Conservation (phyloP, 495 filamentous ascomycete species). For the Xylaria cubensis region DNA sequence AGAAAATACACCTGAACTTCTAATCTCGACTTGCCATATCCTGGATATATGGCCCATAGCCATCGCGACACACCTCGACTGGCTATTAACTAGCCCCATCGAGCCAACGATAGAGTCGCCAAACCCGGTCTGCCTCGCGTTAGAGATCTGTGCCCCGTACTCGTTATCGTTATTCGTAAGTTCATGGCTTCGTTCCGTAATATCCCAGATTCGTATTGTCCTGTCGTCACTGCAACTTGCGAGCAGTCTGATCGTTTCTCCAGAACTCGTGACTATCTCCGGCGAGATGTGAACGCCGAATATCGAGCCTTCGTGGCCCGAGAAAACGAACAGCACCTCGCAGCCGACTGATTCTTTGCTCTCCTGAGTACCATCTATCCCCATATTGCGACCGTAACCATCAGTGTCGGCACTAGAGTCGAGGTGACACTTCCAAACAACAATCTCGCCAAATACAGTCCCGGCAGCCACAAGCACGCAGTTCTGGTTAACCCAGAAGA, state of each 20-base stretch:
- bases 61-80: conserved; percentile 59
- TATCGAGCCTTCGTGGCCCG: conserved; percentile 91
- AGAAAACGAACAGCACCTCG: conserved; percentile 73
- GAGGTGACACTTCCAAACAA: conserved; percentile 80
- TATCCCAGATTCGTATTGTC: conserved; percentile 88
- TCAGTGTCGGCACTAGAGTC: neutral
- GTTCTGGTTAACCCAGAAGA: conserved; percentile 62
- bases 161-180: neutral
- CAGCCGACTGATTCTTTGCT: conserved; percentile 24
- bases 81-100: conserved; percentile 13
- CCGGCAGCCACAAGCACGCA: conserved; percentile 80
- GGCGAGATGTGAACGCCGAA: conserved; percentile 85
- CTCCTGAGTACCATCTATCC: conserved; percentile 9
- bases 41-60: conserved; percentile 86
- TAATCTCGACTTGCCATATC: conserved; percentile 84
- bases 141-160: conserved; percentile 34
- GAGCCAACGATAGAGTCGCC: conserved; percentile 27
- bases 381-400: no score
- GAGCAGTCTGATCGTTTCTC: conserved; percentile 61
- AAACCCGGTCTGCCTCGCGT: conserved; percentile 59
- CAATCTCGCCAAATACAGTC: conserved; percentile 91
- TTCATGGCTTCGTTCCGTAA: conserved; percentile 50
- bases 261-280: conserved; percentile 49
- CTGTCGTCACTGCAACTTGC: conserved; percentile 96
- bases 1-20: conserved; percentile 30